These are phyloP conservation scores for Globisporangium alternatum DNA, from an alignment of 352 stramenopile genomes.

Conservation along the genomic window DNA sequence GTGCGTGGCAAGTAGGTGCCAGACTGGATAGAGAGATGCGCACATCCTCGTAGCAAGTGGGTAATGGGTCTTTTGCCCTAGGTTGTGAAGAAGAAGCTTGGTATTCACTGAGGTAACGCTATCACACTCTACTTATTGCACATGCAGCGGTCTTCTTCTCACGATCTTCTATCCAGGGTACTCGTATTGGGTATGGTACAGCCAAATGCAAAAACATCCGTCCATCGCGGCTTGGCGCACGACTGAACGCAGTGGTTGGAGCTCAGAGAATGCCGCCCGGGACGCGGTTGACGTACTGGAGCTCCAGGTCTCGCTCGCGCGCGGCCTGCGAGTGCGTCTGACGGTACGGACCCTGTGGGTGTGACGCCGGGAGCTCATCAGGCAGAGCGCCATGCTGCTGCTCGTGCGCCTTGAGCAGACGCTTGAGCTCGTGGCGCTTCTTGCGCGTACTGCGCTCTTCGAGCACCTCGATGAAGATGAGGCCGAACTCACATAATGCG, in stretches of 20 bases:
- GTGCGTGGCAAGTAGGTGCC: not conserved
- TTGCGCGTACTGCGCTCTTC: conserved; percentile 59
- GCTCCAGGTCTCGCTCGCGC: conserved; percentile 23
- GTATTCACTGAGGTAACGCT: not conserved
- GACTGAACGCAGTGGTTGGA: not conserved
- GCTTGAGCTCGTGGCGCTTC: conserved; percentile 58
- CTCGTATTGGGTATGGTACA: conserved; percentile 11
- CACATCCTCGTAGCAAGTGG: not conserved
- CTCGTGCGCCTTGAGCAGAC: conserved; percentile 34
- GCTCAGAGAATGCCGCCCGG: conserved; percentile 40
- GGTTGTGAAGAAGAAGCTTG: not conserved
- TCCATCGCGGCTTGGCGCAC: not conserved
- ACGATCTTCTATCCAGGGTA: not conserved
- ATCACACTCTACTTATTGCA: conserved; percentile 2
- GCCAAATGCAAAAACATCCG: not conserved
- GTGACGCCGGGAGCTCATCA: not conserved
- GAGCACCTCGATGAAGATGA: conserved; percentile 74
- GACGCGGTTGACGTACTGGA: conserved; percentile 15
- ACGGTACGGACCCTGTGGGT: conserved; percentile 13
- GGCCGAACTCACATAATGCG: conserved; percentile 56
- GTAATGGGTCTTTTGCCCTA: not conserved
- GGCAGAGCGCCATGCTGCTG: conserved; percentile 27
- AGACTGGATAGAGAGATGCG: not conserved
- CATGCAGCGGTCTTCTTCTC: not conserved
- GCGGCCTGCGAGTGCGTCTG: conserved; percentile 20